Base-by-base conservation (phyloP, 2,329 filamentous ascomycete genomes). In the Aureobasidium sp. region DNA sequence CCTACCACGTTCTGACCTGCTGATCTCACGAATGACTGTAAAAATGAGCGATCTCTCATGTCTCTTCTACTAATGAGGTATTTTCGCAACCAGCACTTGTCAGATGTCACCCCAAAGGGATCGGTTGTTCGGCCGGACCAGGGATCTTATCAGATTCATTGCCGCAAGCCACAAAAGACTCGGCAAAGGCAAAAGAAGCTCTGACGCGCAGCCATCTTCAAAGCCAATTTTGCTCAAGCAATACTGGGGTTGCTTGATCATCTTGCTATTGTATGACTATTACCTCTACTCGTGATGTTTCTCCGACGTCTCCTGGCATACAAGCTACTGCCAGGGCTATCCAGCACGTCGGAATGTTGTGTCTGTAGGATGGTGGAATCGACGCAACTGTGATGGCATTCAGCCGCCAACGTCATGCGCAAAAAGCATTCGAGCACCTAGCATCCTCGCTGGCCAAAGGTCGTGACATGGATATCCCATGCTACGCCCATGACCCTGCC, bases 61-160 rank as follows among this genome's bases (percentile, higher is more conserved):
- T 8, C 13, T 13, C 13, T 36, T 7, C 7, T 36, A 8, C 7
- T 13, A 13, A 5, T 7, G 23, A 18, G 29, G 3, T 3, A 20
- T 36, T 36, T 36, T 36, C 33, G 15, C 16, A 7, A 40, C 23
- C n/a, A 10, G n/a, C 25, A 25, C 40, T 29, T 27, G 29, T 16
- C n/a, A n/a, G 10, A 47, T 47, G 31, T 31, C 25, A 27, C 4
- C 13, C 16, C 16, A 13, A n/a, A 60, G 29, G 33, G 13, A 9
- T 50, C 58, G 33, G 58, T 43, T 48, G 27, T 48, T 16, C 45
- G 58, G 45, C 58, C 1, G 11, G 33, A 16, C 31, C 40, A 50
- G 18, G 15, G 31, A 61, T 61, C 58, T 61, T 61, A 61, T 61
- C 58, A 61, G 58, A 61, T 61, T 61, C 29, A 47, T 43, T 25